phyloP scores from a whole-genome alignment of 495 filamentous ascomycete species.

The Talaromyces liani region DNA sequence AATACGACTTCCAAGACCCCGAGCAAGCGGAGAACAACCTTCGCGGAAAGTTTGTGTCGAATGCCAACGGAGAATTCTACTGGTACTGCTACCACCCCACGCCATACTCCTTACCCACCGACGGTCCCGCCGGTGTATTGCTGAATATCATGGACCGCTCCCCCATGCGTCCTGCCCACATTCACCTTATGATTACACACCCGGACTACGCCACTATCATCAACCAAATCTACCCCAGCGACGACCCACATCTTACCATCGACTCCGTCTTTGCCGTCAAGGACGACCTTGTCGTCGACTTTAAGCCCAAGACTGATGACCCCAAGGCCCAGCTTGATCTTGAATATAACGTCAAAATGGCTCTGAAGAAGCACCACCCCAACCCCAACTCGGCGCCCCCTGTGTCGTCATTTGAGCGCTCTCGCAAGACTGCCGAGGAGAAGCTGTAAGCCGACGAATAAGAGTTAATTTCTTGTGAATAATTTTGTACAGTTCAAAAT shows the following conservation, averaged over 20 bases:
- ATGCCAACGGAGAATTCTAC: conserved; percentile 67
- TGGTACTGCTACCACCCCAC: conserved; percentile 83
- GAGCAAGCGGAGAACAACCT: conserved; percentile 74
- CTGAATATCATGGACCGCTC: conserved; percentile 66
- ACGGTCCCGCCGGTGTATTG: conserved; percentile 65
- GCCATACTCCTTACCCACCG: conserved; percentile 69
- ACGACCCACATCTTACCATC: conserved; percentile 51
- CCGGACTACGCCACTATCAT: conserved; percentile 46
- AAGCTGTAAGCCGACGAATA: background rate
- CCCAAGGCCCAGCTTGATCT: conserved; percentile 40
- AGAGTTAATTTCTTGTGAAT: background rate
- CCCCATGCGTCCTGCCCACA: conserved; percentile 42
- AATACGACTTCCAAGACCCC: conserved; percentile 87
- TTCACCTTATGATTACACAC: conserved; percentile 44
- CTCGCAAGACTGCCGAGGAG: background rate
- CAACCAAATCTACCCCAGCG: conserved; percentile 57
- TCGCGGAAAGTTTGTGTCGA: conserved; percentile 71
- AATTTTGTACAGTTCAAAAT: background rate
- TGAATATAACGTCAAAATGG: conserved; percentile 40
- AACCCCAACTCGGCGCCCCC: conserved; percentile 40
- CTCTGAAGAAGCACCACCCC: conserved; percentile 41
- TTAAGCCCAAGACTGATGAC: conserved; percentile 43
- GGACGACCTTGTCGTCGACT: conserved; percentile 57
- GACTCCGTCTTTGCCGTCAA: conserved; percentile 65
- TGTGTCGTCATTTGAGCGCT: conserved; percentile 38